Conservation (phyloP, 2,329 filamentous ascomycete genomes). For the Arthrobotrys megalospora region DNA sequence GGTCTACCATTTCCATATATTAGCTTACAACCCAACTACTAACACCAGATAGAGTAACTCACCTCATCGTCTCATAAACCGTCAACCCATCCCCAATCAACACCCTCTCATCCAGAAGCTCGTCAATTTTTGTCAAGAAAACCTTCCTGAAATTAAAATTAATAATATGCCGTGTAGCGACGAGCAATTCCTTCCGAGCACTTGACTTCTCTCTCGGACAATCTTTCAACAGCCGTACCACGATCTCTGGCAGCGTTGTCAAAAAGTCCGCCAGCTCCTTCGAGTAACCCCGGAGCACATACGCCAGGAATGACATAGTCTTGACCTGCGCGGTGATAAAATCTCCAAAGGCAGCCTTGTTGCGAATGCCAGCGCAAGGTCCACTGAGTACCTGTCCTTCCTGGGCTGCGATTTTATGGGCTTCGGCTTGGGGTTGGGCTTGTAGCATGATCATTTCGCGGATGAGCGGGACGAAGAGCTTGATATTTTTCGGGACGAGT, state of each 20-base stretch:
- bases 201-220: constrained; percentile 95
- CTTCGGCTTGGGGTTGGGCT: constrained; percentile 92
- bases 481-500: constrained; percentile 86
- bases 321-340: constrained; percentile 97
- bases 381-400: constrained; percentile 89
- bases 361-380: constrained; percentile 92
- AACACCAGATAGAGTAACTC: not conserved
- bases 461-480: constrained; percentile 91
- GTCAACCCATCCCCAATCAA: constrained; percentile 96
- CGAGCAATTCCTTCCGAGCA: constrained; percentile 91
- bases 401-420: constrained; percentile 85
- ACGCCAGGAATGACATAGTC: constrained; percentile 98
- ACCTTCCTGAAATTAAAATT: constrained; percentile 99
- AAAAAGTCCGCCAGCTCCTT: constrained; percentile 90
- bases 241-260: constrained; percentile 85
- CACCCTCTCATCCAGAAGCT: constrained; percentile 92
- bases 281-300: constrained; percentile 88
- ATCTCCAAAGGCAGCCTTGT: constrained; percentile 93
- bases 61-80: constrained; percentile 90
- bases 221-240: constrained; percentile 91
- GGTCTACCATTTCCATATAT: constrained; percentile 71
- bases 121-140: constrained; percentile 93
- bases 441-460: constrained; percentile 90
- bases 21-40: not conserved
- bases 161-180: constrained; percentile 97